These are phyloP conservation scores for Elaeagnus macrophylla DNA, from an alignment of 306 rosid genomes.

Conservation along the genomic window DNA sequence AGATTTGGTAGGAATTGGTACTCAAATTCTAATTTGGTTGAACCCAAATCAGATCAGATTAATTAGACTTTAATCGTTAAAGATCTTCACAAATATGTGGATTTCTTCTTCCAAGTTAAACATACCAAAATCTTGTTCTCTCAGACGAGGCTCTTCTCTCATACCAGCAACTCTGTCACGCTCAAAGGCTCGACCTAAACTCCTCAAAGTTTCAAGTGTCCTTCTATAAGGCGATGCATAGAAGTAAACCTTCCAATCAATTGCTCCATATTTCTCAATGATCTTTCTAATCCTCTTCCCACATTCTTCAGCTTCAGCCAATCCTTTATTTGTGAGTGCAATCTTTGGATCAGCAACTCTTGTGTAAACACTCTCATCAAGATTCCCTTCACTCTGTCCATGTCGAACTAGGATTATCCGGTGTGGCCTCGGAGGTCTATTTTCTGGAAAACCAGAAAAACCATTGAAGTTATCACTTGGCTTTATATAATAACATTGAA, in stretches of 20 bases:
- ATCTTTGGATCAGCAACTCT: slow-evolving; percentile 70
- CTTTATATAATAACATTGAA: not conserved
- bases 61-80: too few species aligned
- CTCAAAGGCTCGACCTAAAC: slow-evolving; percentile 53
- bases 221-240: slow-evolving; percentile 78
- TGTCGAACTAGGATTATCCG: slow-evolving; percentile 83
- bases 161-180: slow-evolving; percentile 63
- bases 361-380: slow-evolving; percentile 59
- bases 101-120: too few species aligned
- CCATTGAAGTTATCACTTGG: slow-evolving; percentile 23
- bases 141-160: slow-evolving; percentile 78
- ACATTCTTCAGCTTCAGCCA: slow-evolving; percentile 48
- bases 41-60: too few species aligned
- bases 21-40: too few species aligned
- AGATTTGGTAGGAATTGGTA: too few species aligned
- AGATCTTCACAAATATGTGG: too few species aligned
- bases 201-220: slow-evolving; percentile 45
- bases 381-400: slow-evolving; percentile 78
- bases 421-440: slow-evolving; percentile 61
- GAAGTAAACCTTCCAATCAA: slow-evolving; percentile 60
- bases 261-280: slow-evolving; percentile 35
- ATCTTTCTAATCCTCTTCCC: slow-evolving; percentile 39
- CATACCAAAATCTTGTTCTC: slow-evolving; percentile 85
- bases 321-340: slow-evolving; percentile 46
- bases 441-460: slow-evolving; percentile 27